Base-by-base conservation (phyloP, 176 grass and related monocot species). In the Saccharum officinarum region DNA sequence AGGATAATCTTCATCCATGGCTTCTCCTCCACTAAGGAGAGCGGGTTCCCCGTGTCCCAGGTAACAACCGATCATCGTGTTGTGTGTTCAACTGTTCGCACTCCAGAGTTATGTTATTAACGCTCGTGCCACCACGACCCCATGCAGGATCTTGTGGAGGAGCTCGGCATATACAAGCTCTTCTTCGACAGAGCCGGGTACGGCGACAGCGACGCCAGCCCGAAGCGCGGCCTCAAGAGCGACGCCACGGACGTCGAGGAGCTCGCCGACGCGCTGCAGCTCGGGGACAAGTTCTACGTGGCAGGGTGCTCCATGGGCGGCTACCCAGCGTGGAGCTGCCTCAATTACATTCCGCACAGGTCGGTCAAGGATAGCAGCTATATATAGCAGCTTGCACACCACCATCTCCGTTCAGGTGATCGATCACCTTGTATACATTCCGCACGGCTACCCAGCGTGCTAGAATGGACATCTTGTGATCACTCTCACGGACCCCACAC, bases 151-250 rank as follows among this genome's bases (percentile, higher is more conserved):
- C 69, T 92, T 52, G 80, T 71, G n/a, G 88, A 91, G 33, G 83
- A 91, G 71, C 76, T 95, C 59, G 86, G 72, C 44, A 79, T 95
- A 28, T 89, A 84, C 57, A 73, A 76, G 10, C 8, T 92, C n/a
- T 89, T 75, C 42, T 95, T 91, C 54, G 93, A 95, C 86, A 80
- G 91, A 52, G 93, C 93, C 22, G 91, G 93, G 79, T 92, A 95
- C 31, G 86, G 90, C 10, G 91, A 91, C n/a, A 92, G 91, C 73
- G 86, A 95, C 61, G 85, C 91, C 28, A 92, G 91, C 77, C 86
- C 91, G 3, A 86, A 18, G 55, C 84, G 91, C 30, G 47, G 57
- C 9, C 83, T 95, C 12, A 87, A 76, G 80, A 91, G 91, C 17
- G 91, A 93, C 82, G 80, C 94, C 0, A 76, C 82, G 75, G 89